Base-by-base conservation (phyloP, 1,284 basidiomycete genomes). In the Malassezia sympodialis region DNA sequence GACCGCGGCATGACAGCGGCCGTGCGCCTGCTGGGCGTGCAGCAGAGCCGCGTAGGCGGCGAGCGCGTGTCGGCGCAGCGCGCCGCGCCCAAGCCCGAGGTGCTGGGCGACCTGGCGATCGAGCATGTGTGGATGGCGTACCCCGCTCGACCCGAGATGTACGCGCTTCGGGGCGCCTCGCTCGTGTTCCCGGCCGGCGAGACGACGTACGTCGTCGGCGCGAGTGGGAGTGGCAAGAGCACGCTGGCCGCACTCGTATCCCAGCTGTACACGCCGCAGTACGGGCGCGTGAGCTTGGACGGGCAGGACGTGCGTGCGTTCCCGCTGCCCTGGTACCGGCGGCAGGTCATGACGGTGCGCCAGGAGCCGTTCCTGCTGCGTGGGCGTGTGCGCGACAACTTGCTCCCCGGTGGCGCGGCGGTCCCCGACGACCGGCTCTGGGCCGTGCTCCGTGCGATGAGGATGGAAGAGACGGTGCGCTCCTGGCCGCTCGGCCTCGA, bases 171-270 rank as follows among this genome's bases (percentile, higher is more conserved):
- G 27, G 77, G 84, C 67, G 81, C 87, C 50, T 81, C 79, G 26
- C 78, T 89, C 59, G 68, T 78, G 79, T 81, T 98, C 44, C 86
- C 90, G 1, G 82, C 88, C 0, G 79, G 81, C 34, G 90, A 96
- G 75, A 88, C 81, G 19, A 94, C 91, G 0, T 96, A 90, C 76
- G 84, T 96, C 65, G 88, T 96, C 51, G 93, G 91, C 45, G 83
- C 84, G 1, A 89, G 86, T 1, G 90, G 91, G 2, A 87, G 84
- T 1, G 90, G 91, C 35, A 96, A 98, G 77, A 87, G 84, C n/a
- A 96, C 90, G 0, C 80, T 96, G 57, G 87, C 87, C 0, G 82
- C 85, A 54, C 80, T 94, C 2, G 79, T 96, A 0, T 79, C 90
- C 21, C 80, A 86, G 8, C 79, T 93, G 74, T 96, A 96, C 78